A percentile compares a stretch with the other conserved stretches of the same genome.
Evolutionary conservation across 164 flowering plant genomes (phyloP).

Genomic region (Warburgia ugandensis): DNA sequence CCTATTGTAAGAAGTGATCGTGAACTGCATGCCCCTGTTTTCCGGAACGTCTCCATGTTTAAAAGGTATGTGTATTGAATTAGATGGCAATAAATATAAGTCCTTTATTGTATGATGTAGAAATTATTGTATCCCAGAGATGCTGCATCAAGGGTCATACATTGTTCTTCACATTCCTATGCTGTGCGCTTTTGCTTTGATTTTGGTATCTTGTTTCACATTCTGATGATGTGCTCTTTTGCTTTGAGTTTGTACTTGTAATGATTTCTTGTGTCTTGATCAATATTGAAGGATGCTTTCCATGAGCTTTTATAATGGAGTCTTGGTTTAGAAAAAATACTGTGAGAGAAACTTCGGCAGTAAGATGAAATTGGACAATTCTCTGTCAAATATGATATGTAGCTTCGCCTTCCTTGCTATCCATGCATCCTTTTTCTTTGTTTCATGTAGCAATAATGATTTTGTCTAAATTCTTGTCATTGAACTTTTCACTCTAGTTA

Average conservation of each 20-base stretch:
- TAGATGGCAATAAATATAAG: no score
- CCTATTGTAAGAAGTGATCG: slow-evolving; percentile 3
- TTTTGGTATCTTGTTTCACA: neutral
- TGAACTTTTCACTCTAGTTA: no score
- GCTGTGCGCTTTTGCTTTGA: neutral
- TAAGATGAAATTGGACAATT: neutral
- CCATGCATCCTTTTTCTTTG: no score
- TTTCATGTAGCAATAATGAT: no score
- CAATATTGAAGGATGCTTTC: neutral
- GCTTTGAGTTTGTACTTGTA: neutral
- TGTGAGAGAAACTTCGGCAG: neutral
- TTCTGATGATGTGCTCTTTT: neutral
- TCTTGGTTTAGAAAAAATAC: neutral
- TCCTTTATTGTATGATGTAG: no score
- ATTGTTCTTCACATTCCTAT: neutral
- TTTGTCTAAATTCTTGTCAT: no score
- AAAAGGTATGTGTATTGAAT: slow-evolving; percentile 3
- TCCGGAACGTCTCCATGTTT: slow-evolving; percentile 10
- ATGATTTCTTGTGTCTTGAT: neutral
- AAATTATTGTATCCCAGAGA: neutral
- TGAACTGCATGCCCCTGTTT: slow-evolving; percentile 10
- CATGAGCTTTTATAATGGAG: neutral
- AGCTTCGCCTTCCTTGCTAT: no score
- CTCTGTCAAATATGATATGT: neutral
- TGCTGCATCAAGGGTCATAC: neutral